These are phyloP conservation scores for Sphaerostilbella broomeana DNA, from an alignment of 2,329 filamentous ascomycete genomes.

Conservation along the genomic window DNA sequence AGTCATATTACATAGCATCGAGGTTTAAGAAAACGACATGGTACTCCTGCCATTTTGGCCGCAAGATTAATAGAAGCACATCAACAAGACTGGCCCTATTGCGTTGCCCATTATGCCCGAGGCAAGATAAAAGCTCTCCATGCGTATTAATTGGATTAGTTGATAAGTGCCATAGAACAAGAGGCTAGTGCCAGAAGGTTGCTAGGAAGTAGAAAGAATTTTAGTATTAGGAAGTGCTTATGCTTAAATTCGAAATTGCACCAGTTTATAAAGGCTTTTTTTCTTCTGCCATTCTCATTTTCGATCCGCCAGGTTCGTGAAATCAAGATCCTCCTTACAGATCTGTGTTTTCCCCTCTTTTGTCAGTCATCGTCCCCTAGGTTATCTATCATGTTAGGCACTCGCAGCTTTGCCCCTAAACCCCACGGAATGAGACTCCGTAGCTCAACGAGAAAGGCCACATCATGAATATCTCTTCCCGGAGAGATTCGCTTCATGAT, in stretches of 20 bases:
- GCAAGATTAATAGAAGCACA: too few relatives aligned
- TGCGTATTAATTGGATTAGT: too few relatives aligned
- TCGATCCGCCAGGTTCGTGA: not conserved
- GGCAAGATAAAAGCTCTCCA: too few relatives aligned
- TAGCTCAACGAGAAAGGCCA: not conserved
- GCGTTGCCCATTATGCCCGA: too few relatives aligned
- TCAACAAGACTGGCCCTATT: too few relatives aligned
- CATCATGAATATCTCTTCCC: constrained; percentile 17
- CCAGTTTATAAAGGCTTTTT: not conserved
- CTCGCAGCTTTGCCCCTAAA: not conserved
- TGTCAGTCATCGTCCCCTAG: not conserved
- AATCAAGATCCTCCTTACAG: not conserved
- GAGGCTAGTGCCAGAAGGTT: too few relatives aligned
- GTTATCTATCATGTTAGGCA: not conserved
- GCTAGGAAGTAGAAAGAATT: too few relatives aligned
- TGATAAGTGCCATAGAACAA: too few relatives aligned
- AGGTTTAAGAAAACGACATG: too few relatives aligned
- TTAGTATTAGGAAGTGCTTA: too few relatives aligned
- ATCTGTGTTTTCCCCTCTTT: not conserved
- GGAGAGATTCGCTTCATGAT: constrained; percentile 28
- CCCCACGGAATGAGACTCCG: not conserved
- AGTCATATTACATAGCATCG: too few relatives aligned
- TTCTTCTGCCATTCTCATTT: not conserved
- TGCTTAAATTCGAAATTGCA: not conserved
- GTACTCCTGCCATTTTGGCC: too few relatives aligned